Evolutionary conservation across 805 yeast species (phyloP), one percentile per base, ranked within the genome.

Genomic region (Ogataea allantospora): DNA sequence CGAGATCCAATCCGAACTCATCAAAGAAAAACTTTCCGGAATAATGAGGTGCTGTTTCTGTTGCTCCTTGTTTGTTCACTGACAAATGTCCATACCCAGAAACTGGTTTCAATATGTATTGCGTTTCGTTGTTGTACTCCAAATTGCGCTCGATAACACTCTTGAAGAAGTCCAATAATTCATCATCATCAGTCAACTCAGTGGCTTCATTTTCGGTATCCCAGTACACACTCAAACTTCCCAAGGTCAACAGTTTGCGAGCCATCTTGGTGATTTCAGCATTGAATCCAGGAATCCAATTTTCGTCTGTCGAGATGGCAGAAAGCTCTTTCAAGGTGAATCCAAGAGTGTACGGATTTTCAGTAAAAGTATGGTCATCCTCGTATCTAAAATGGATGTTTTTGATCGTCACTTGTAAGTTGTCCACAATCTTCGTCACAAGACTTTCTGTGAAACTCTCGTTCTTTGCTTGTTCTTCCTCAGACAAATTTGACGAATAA

Each of bases 381-480:
- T 95, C 99, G 54, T 89, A 93, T 40, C 99, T 72, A 14, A 93
- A 61, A 60, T 93, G 99, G 46, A 93, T 93, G 55, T 87, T 88
- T 51, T 81, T 86, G 47, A 93, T 86, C 2, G 95, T 85, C 9
- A 93, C 75, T 60, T 93, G 99, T 36, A 95, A 65, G 56, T 93
- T 93, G 60, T 93, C 98, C 16, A 91, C 83, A 47, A 93, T 82
- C 58, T 95, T 95, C 1, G 96, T 84, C 6, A 88, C 72, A 42
- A 93, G 69, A 29, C 88, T 79, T 51, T 88, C 96, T 9, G 95
- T 80, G 60, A 93, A 93, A 26, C 88, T 72, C 58, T 88, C 91
- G 58, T 80, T 84, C 38, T 78, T 70, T 7, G 71, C 71, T 18
- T 67, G 52, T 30, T 64, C 70, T 16, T 68, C 70, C 13, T 57